A percentile compares a stretch with the other conserved stretches of the same genome.
phyloP scores from a whole-genome alignment of 176 grass and related monocot species.

The Tillandsia leiboldiana region DNA sequence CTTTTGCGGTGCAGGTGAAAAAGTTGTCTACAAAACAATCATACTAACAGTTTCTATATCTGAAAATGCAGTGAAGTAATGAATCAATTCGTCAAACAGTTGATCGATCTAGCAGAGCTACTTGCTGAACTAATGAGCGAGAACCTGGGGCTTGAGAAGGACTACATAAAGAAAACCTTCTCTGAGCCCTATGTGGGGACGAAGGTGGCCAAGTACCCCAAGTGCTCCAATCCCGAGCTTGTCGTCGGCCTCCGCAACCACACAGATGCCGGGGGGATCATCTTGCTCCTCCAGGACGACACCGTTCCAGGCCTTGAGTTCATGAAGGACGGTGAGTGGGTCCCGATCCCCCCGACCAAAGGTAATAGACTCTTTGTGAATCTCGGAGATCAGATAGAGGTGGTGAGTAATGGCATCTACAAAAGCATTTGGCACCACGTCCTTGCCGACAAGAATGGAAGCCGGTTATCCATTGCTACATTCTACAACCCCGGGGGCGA shows the following conservation, averaged over 20 bases:
- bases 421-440: conserved; percentile 54
- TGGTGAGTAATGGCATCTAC: conserved; percentile 55
- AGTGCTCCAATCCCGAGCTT: conserved; percentile 38
- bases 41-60: conserved; percentile 22
- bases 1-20: neutral
- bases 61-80: conserved; percentile 31
- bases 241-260: conserved; percentile 46
- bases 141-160: conserved; percentile 54
- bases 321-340: conserved; percentile 53
- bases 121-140: conserved; percentile 43
- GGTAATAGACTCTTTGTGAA: conserved; percentile 49
- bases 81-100: conserved; percentile 30
- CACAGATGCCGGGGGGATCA: conserved; percentile 55
- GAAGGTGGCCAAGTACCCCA: conserved; percentile 64
- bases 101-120: conserved; percentile 39
- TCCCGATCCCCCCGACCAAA: conserved; percentile 43
- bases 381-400: conserved; percentile 57
- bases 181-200: conserved; percentile 41
- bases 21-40: neutral
- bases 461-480: conserved; percentile 45
- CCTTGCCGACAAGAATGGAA: conserved; percentile 37
- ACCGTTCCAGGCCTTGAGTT: conserved; percentile 53
- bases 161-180: conserved; percentile 44
- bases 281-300: conserved; percentile 52
- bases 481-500: conserved; percentile 54